Conservation (phyloP, 2,329 filamentous ascomycete genomes). For the Pseudocercospora crystallina region DNA sequence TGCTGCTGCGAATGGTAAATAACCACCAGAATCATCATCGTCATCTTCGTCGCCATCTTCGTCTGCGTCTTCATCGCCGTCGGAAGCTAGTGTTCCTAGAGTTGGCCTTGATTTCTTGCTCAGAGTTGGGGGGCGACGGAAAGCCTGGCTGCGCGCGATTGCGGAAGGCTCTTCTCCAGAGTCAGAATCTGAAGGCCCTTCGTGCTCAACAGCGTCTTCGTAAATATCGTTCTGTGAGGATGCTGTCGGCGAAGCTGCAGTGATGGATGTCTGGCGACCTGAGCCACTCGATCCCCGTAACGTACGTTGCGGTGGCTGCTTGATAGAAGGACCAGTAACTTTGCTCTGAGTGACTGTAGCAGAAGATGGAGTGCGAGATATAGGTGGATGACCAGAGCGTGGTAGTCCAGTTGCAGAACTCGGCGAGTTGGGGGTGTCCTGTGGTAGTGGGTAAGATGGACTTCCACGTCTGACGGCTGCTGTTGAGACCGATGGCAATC, state of each 20-base stretch:
- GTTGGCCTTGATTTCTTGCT: conserved; percentile 15
- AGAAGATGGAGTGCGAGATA: conserved; percentile 51
- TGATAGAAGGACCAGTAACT: conserved; percentile 19
- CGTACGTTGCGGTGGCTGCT: conserved; percentile 25
- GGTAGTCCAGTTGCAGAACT: conserved; percentile 1
- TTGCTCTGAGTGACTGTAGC: conserved; percentile 47
- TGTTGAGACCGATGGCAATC: conserved; percentile 12
- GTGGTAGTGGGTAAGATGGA: conserved; percentile 4
- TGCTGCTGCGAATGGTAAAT: conserved; percentile 44
- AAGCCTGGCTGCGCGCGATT: conserved; percentile 46
- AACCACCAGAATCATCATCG: conserved; percentile 54
- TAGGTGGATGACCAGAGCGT: conserved; percentile 9
- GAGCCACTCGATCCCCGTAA: conserved; percentile 40
- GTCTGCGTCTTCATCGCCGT: conserved; percentile 32
- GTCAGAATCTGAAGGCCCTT: conserved; percentile 30
- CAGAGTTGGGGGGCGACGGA: conserved; percentile 31
- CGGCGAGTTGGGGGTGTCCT: conserved; percentile 8
- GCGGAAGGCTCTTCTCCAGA: conserved; percentile 39
- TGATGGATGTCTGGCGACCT: conserved; percentile 16
- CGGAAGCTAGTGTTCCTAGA: conserved; percentile 19
- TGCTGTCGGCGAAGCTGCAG: conserved; percentile 15
- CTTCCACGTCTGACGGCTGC: conserved; percentile 11
- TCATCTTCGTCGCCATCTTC: conserved; percentile 43
- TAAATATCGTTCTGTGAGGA: conserved; percentile 26
- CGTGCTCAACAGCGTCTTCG: conserved; percentile 31